Evolutionary conservation across 257 asterid species (phyloP), one percentile per base, ranked within the genome.

Genomic region (Penstemon davidsonii): DNA sequence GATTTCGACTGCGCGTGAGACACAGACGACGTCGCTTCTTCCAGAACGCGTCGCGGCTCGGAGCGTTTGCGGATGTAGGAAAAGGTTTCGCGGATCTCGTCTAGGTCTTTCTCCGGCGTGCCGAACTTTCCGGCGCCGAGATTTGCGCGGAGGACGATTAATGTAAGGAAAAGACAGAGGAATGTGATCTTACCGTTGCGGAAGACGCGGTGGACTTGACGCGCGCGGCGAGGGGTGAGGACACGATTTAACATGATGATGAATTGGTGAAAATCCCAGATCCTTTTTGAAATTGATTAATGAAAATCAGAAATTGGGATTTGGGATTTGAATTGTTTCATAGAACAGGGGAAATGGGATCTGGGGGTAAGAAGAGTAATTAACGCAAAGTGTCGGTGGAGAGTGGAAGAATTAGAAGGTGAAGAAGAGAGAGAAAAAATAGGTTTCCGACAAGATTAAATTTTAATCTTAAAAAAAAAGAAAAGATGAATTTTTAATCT

Each of bases 51-150:
- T 11, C 82, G 84, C 38, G 88, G 85, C 82, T 83, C 86, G 53
- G 72, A 78, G 3, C 86, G 80, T 7, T 57, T 68, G 45, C 86
- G 82, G 68, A 81, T 76, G 73, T 55, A 81, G 47, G 80, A 71
- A 36, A 81, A 75, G 3, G 88, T 78, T 13, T 78, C 79, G 4
- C 86, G 83, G 78, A 83, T 81, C 74, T 81, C 86, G 42, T 76
- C 78, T 47, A 83, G 80, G 64, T 83, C 88, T 41, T 83, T 77
- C 74, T 81, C 86, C 70, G 88, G 88, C 64, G 88, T 83, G 0
- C 84, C 86, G 64, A 83, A 81, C 33, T 73, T 83, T 4, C 88
- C 88, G 47, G 84, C 88, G 67, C 86, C 88, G 4, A 83, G 58
- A 53, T 81, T 70, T 2, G 80, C 83, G 9, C 88, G 82, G 10